phyloP scores from a whole-genome alignment of 768 basidiomycete species.

The Mycena crocata region DNA sequence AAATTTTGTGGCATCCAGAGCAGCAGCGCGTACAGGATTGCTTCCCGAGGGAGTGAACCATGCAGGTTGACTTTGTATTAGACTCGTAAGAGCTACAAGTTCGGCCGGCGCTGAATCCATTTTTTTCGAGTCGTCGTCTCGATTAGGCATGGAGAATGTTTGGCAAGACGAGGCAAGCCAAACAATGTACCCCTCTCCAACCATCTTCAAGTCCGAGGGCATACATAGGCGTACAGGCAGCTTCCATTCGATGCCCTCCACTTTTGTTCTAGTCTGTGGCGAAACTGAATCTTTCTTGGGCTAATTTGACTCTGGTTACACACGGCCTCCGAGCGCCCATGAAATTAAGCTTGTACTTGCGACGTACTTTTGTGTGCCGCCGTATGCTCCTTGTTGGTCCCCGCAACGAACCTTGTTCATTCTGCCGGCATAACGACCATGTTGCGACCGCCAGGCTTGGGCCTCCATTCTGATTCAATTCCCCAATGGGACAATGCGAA shows the following conservation, averaged over 20 bases:
- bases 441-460: conserved; percentile 18
- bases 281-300: too few species aligned
- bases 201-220: too few species aligned
- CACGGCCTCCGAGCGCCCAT: too few species aligned
- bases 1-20: conserved; percentile 77
- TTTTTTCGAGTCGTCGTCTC: conserved; percentile 15
- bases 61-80: conserved; percentile 67
- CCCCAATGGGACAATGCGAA: conserved; percentile 12
- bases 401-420: background rate
- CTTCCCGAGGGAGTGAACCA: conserved; percentile 63
- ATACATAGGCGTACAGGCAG: too few species aligned
- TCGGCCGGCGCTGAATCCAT: conserved; percentile 41
- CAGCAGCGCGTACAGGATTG: conserved; percentile 63
- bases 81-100: conserved; percentile 61
- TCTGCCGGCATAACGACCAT: background rate
- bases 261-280: too few species aligned
- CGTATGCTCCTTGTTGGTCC: too few species aligned
- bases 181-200: background rate
- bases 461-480: conserved; percentile 28
- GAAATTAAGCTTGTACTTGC: too few species aligned
- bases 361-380: too few species aligned
- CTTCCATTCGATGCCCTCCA: too few species aligned
- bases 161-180: background rate
- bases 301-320: too few species aligned
- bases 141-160: conserved; percentile 17